These are phyloP conservation scores for Dendrocalamus latiflorus DNA, from an alignment of 202 grass and related monocot species.

Conservation along the genomic window DNA sequence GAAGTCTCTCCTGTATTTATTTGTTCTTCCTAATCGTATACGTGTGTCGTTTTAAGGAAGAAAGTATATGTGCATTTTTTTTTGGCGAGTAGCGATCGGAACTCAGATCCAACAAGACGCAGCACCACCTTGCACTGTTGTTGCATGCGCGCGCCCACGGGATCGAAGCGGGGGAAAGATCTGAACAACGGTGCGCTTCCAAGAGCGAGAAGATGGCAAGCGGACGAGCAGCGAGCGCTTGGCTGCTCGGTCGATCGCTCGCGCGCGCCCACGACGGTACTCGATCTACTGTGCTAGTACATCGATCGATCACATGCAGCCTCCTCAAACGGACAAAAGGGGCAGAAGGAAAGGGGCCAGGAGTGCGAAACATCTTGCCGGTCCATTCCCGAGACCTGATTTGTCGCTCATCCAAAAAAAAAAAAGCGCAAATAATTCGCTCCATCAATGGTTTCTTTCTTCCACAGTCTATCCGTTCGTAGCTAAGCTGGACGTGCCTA, in stretches of 20 bases:
- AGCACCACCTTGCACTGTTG: not conserved
- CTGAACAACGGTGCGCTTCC: not conserved
- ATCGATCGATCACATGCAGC: not conserved
- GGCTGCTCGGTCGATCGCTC: not conserved
- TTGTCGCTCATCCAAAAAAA: not conserved
- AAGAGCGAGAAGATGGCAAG: not conserved
- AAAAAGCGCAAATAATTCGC: not conserved
- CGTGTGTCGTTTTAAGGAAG: too few relatives aligned
- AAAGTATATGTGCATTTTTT: too few relatives aligned
- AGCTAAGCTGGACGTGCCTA: not conserved
- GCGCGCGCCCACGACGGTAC: too few relatives aligned
- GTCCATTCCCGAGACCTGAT: not conserved
- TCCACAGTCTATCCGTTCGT: not conserved
- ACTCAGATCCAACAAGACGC: not conserved
- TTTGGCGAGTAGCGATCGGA: too few relatives aligned
- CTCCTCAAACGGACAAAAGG: not conserved
- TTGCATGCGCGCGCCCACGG: not conserved
- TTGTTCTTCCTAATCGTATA: rapidly evolving
- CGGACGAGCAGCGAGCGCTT: not conserved
- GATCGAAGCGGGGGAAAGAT: not conserved
- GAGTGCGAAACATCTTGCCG: not conserved
- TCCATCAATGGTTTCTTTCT: not conserved
- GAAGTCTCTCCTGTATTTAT: too few relatives aligned
- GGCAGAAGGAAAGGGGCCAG: not conserved
- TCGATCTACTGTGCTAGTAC: not conserved